phyloP scores from a whole-genome alignment of 179 eudicot genomes.

The Sideroxylon spinosum region DNA sequence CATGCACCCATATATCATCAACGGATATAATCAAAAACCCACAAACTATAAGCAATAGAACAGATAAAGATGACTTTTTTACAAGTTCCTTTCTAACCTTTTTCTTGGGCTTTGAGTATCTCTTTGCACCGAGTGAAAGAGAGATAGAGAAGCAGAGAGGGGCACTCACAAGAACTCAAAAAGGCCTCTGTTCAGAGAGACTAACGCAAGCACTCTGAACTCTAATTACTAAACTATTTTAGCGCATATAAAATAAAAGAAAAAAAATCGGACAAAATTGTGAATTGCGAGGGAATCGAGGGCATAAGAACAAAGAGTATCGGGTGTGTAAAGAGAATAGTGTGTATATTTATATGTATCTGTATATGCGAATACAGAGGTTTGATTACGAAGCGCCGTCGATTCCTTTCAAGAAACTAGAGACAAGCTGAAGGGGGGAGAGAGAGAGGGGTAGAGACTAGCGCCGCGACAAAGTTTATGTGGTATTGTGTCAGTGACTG shows the following conservation, averaged over 20 bases:
- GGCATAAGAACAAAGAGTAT: neutral
- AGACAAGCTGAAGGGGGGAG: neutral
- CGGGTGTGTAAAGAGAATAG: neutral
- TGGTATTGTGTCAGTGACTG: neutral
- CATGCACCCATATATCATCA: neutral
- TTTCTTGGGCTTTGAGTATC: neutral
- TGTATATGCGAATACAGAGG: neutral
- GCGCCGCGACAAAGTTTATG: constrained; percentile 1
- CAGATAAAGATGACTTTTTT: neutral
- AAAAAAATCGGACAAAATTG: neutral
- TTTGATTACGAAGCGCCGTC: constrained; percentile 14
- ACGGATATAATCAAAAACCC: neutral
- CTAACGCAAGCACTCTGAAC: neutral
- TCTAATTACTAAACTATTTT: no score
- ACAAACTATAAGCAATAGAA: neutral
- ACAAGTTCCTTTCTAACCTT: neutral
- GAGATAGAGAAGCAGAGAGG: constrained; percentile 10
- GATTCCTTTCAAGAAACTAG: neutral
- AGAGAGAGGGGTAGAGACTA: neutral
- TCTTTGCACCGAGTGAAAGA: neutral
- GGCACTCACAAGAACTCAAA: neutral
- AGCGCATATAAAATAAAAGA: neutral
- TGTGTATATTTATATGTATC: neutral
- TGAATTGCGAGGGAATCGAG: constrained; percentile 6
- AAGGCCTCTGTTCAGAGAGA: neutral